Base-by-base conservation (phyloP, 768 basidiomycete genomes). In the Tricholoma saponaceum region DNA sequence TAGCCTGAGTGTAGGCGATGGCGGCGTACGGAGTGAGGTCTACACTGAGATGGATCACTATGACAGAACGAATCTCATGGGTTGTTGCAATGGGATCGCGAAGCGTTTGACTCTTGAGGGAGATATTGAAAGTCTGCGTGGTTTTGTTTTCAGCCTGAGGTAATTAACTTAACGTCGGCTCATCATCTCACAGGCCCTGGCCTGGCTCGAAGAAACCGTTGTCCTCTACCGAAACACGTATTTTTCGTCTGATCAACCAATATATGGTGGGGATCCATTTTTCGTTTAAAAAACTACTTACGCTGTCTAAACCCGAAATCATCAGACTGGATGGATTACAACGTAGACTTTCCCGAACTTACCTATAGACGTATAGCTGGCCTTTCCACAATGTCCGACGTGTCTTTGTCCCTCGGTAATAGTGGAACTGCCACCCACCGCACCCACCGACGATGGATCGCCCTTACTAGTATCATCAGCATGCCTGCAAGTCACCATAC, bases 321-420 rank as follows among this genome's bases (percentile, higher is more conserved):
- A 26, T 22, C 37, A 62, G 60, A 62, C 28, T 69, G 69, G 67
- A 63, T 67, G 20, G 60, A 69, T 20, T 68, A 64, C 33, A 55
- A 61, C 32, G 61, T 69, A 10, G 58, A 69, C 46, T 5, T 67
- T 35, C 54, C 65, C 18, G 72, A 72, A 41, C 66, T 69, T 54
- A 65, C 60, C 14, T 58, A 60, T 22, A 62, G 69, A 49, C 69
- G 69, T 8, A 55, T 70, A 9, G 63, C 51, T 0, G 70, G 63
- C 0, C 62, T 68, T n/a, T 56, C 61, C 13, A 47, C 58, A 5
- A 60, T 61, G 5, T 66, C 67, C 3, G 67, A 70, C 2, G 51
- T 73, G 13, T 70, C 71, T 58, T 44, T 66, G 3, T 55, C 57
- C 0, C 68, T 77, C 0, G 72, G 71, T 0, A 77, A 76, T 52